Base-by-base conservation (phyloP, 805 yeast species). In the Candida michaelii region DNA sequence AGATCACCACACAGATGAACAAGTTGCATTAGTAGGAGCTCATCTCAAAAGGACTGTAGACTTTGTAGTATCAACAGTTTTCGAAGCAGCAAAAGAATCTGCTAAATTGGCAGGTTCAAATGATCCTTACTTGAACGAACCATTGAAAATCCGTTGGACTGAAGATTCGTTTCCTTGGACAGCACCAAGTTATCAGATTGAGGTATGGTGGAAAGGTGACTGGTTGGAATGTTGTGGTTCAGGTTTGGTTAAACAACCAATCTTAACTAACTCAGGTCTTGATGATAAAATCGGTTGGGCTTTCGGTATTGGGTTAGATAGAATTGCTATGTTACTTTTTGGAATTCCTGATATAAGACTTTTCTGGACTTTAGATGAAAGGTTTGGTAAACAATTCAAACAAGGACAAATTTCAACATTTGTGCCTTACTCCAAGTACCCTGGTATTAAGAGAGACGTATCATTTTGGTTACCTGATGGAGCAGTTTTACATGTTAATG, bases 81-180 rank as follows among this genome's bases (percentile, higher is more conserved):
- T 91, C 65, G 80, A 80, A 49, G 77, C 77, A 39, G 91, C 91
- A 12, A 76, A 76, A 42, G 73, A 68, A 39, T 76, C 85, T 1
- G 85, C 88, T 5, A 69, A 73, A 44, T 53, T 69, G 15, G 80
- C 84, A 0, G 89, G 89, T 0, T 70, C 79, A 1, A 63, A 70
- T 1, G 75, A 71, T 27, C 80, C 76, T 4, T 83, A 81, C 51
- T 62, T 82, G 48, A 74, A 80, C 45, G 84, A 82, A 52, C 96
- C 96, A 5, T 72, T 93, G 47, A 83, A 79, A 56, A 86, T 90
- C 14, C 76, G 98, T 52, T 93, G 99, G 99, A 85, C 89, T 25
- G 95, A 88, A 55, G 95, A 93, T 0, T 88, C 82, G 56, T 93
- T 93, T 69, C 99, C 99, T 3, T 93, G 98, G 97, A 93, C 99